Evolutionary conservation across 805 yeast genomes (phyloP).

Genomic region (Ogataea angusta): DNA sequence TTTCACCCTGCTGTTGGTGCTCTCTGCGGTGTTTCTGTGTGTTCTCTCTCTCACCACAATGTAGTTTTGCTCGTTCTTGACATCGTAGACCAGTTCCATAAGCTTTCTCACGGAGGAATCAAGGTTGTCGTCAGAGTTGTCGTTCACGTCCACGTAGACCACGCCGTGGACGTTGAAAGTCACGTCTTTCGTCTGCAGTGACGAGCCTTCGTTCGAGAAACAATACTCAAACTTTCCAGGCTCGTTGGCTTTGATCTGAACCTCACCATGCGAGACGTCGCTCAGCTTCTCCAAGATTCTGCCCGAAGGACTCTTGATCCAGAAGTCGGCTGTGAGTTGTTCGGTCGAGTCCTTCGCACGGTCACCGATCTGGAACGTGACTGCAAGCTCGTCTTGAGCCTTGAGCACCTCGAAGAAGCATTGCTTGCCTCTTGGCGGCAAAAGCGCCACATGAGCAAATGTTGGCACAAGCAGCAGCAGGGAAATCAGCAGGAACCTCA

Average conservation of each 20-base stretch:
- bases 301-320: slow-evolving; percentile 42
- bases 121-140: slow-evolving; percentile 65
- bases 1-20: slow-evolving; percentile 93
- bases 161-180: slow-evolving; percentile 95
- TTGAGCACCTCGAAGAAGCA: slow-evolving; percentile 86
- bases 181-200: slow-evolving; percentile 77
- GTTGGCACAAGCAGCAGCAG: slow-evolving; percentile 17
- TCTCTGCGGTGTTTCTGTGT: slow-evolving; percentile 97
- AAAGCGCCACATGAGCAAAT: slow-evolving; percentile 72
- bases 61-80: slow-evolving; percentile 89
- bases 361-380: slow-evolving; percentile 91
- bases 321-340: slow-evolving; percentile 67
- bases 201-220: slow-evolving; percentile 81
- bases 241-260: slow-evolving; percentile 58
- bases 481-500: slow-evolving; percentile 11
- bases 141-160: slow-evolving; percentile 73
- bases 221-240: slow-evolving; percentile 83
- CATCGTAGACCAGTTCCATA: slow-evolving; percentile 73
- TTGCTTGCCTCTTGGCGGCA: slow-evolving; percentile 79
- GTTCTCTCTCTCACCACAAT: slow-evolving; percentile 95
- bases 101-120: slow-evolving; percentile 81
- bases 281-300: slow-evolving; percentile 47
- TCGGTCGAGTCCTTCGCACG: slow-evolving; percentile 70
- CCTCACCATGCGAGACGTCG: slow-evolving; percentile 78
- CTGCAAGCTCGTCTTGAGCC: slow-evolving; percentile 79